phyloP scores from a whole-genome alignment of 495 filamentous ascomycete species.

The Oidiodendron maius region DNA sequence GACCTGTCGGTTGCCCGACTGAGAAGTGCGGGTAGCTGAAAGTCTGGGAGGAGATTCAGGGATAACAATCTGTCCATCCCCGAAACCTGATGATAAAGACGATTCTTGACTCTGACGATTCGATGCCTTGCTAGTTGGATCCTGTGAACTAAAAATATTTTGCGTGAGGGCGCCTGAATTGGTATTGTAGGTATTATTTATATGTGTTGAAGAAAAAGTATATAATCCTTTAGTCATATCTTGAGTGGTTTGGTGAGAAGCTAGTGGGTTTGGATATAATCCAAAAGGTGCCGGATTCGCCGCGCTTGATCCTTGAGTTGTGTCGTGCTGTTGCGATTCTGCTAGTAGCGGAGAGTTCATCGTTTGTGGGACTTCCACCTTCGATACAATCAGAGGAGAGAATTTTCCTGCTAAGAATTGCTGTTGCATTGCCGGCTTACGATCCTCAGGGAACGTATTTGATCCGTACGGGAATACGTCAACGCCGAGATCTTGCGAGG shows the following conservation, averaged over 20 bases:
- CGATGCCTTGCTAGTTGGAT: constrained; percentile 26
- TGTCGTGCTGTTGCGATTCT: constrained; percentile 7
- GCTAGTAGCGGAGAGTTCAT: constrained; percentile 2
- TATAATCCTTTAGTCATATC: constrained; percentile 9
- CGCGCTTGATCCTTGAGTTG: constrained; percentile 3
- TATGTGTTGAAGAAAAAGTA: neutral
- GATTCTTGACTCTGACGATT: constrained; percentile 36
- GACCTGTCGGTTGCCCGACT: constrained; percentile 8
- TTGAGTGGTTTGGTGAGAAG: neutral
- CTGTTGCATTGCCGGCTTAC: constrained; percentile 9
- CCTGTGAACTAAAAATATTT: constrained; percentile 22
- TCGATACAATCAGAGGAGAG: neutral
- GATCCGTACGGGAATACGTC: too few species aligned
- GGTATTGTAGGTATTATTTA: constrained; percentile 1
- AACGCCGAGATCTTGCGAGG: constrained; percentile 13
- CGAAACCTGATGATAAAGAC: constrained; percentile 49
- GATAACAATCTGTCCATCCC: constrained; percentile 42
- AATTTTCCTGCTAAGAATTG: constrained; percentile 5
- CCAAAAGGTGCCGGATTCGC: constrained; percentile 9
- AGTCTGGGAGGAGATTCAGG: constrained; percentile 22
- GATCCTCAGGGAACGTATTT: neutral
- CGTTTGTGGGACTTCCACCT: constrained; percentile 7
- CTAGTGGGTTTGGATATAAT: neutral
- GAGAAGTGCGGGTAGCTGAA: neutral
- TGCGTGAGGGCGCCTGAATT: constrained; percentile 4